A percentile compares a stretch with the other conserved stretches of the same genome.
phyloP scores from a whole-genome alignment of 148 eudicot genomes.

The Beta vulgaris region DNA sequence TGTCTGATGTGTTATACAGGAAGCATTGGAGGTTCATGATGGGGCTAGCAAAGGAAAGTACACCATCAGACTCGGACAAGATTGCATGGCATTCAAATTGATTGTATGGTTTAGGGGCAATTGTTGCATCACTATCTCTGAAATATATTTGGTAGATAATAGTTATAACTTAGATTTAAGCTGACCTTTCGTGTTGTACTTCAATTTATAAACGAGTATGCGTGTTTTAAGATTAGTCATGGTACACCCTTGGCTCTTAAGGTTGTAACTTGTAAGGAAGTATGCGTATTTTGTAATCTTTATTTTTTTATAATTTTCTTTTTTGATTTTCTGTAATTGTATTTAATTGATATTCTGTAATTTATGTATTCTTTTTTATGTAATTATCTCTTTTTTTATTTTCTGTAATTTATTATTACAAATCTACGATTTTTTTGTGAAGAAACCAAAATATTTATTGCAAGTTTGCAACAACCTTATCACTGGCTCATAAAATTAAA shows the following conservation, averaged over 20 bases:
- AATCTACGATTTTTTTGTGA: too few relatives aligned
- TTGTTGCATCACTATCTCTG: background rate
- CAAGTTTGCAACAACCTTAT: too few relatives aligned
- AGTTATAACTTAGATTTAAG: background rate
- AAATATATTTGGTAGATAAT: background rate
- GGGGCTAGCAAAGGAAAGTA: slow-evolving; percentile 96
- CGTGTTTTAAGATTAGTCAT: background rate
- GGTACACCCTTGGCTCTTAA: background rate
- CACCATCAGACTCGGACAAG: slow-evolving; percentile 99
- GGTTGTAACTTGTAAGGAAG: too few relatives aligned
- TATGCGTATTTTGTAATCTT: too few relatives aligned
- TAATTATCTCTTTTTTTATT: too few relatives aligned
- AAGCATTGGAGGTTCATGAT: slow-evolving; percentile 88
- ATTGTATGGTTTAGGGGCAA: background rate
- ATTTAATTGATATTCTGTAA: too few relatives aligned
- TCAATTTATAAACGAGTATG: background rate
- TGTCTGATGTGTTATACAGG: slow-evolving; percentile 39
- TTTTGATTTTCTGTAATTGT: too few relatives aligned
- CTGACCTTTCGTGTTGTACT: background rate
- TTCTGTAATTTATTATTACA: too few relatives aligned
- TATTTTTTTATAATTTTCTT: too few relatives aligned
- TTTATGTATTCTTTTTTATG: too few relatives aligned
- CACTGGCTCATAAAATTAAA: too few relatives aligned
- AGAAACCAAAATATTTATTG: too few relatives aligned
- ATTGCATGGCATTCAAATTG: slow-evolving; percentile 65